A percentile compares a stretch with the other conserved stretches of the same genome.
Conservation (phyloP, 805 yeast genomes). For the Helenozyma rhizophorensis region DNA sequence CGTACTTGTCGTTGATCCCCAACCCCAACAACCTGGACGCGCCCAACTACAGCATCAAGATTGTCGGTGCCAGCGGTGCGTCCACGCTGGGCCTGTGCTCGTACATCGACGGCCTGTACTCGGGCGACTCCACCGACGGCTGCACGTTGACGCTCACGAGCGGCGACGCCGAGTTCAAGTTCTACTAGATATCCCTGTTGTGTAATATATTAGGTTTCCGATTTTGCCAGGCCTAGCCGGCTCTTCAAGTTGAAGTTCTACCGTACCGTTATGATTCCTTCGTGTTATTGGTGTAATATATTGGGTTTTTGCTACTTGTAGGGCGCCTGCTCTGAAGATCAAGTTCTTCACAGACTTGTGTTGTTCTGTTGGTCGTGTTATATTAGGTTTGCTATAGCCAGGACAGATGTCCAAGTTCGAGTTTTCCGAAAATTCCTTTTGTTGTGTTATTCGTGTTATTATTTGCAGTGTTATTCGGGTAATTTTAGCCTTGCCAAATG, state of each 20-base stretch:
- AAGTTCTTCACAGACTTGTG: no score
- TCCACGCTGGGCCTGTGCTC: constrained; percentile 15
- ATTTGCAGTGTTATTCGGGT: no score
- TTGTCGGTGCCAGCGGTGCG: constrained; percentile 23
- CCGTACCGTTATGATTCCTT: constrained; percentile 1
- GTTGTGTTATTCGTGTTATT: no score
- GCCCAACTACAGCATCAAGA: constrained; percentile 41
- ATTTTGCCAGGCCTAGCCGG: neutral
- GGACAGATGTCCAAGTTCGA: no score
- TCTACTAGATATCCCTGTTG: constrained; percentile 10
- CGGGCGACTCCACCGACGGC: constrained; percentile 17
- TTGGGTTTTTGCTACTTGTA: constrained; percentile 1
- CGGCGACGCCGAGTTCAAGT: constrained; percentile 16
- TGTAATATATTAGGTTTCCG: neutral
- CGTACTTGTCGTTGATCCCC: constrained; percentile 71
- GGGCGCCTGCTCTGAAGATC: no score
- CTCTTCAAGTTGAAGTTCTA: neutral
- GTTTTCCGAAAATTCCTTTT: no score
- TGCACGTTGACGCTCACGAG: constrained; percentile 16
- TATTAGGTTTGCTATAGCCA: no score
- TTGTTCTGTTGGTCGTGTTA: no score
- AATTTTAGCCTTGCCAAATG: no score
- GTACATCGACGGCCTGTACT: constrained; percentile 13
- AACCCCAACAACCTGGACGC: constrained; percentile 61
- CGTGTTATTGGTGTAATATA: no score